Base-by-base conservation (phyloP, 345 rosid species). In the Luvunga scandens region DNA sequence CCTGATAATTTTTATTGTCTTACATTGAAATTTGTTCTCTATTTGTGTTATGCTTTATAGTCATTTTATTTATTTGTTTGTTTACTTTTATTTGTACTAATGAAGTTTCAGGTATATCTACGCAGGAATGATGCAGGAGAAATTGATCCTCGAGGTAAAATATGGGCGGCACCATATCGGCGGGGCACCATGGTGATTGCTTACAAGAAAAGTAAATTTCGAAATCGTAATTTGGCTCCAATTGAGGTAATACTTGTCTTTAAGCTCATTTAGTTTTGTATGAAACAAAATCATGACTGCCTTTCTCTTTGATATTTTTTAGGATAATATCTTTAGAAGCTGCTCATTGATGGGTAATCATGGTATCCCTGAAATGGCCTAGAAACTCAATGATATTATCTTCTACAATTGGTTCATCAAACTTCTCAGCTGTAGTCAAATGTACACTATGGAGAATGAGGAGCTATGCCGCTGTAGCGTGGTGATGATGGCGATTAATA, bases 141-240 rank as follows among this genome's bases (percentile, higher is more conserved):
- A 45, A 83, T 88, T 62, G 93, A 90, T 83, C 79, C 86, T 62
- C 84, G 85, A 4, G 97, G 98, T 82, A 84, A 91, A 85, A 81
- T 88, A 28, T 93, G 99, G 98, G 98, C 91, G 65, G 97, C 91
- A 68, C 97, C 99, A 38, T 93, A 95, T 76, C 89, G 96, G 24
- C 93, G 98, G 98, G 97, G 97, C 9, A 80, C 83, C 72, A 85
- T 92, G 88, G 98, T 95, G 19, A 92, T 95, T 67, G 98, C 98
- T 65, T 93, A 91, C 89, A 95, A 90, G 85, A 87, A 80, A 86
- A 93, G 88, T 86, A 90, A 87, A 81, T 91, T 95, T 86, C 80
- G 86, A 77, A 86, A 90, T 81, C 87, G 84, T 78, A 88, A 92
- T 61, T 78, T 95, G 88, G 86, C 92, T 79, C 96, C 95, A 2